Evolutionary conservation across 2,329 filamentous ascomycete genomes (phyloP).

Genomic region (Talaromyces pinophilus): DNA sequence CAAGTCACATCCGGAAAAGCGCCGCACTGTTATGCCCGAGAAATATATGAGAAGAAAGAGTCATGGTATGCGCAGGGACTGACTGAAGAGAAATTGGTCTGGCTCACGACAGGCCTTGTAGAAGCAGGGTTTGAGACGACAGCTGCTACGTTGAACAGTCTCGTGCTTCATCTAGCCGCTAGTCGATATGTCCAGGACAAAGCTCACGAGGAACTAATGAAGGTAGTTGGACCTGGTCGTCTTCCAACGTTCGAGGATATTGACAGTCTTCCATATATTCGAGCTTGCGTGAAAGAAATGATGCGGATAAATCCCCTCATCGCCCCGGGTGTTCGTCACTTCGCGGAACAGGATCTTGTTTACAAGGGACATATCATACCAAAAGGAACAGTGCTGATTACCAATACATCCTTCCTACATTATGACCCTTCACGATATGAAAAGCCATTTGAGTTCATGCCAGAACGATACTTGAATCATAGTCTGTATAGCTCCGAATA

Average conservation of each 20-base stretch:
- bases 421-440: constrained; percentile 45
- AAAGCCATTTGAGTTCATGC: constrained; percentile 39
- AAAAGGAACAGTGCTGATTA: constrained; percentile 49
- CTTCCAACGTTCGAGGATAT: not conserved
- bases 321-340: constrained; percentile 49
- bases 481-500: not conserved
- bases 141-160: not conserved
- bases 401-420: constrained; percentile 50
- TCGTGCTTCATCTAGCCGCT: not conserved
- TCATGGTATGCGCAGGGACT: not conserved
- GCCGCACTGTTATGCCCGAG: not conserved
- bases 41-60: not conserved
- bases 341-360: constrained; percentile 50
- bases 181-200: not conserved
- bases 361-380: constrained; percentile 55
- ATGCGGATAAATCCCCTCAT: constrained; percentile 20
- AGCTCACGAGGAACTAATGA: not conserved
- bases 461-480: not conserved
- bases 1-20: not conserved
- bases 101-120: not conserved
- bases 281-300: not conserved
- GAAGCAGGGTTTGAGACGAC: not conserved
- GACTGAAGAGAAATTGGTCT: not conserved
- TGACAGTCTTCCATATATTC: not conserved
- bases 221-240: not conserved